Conservation (phyloP, 164 flowering plant genomes). For the Chimonanthus salicifolius region DNA sequence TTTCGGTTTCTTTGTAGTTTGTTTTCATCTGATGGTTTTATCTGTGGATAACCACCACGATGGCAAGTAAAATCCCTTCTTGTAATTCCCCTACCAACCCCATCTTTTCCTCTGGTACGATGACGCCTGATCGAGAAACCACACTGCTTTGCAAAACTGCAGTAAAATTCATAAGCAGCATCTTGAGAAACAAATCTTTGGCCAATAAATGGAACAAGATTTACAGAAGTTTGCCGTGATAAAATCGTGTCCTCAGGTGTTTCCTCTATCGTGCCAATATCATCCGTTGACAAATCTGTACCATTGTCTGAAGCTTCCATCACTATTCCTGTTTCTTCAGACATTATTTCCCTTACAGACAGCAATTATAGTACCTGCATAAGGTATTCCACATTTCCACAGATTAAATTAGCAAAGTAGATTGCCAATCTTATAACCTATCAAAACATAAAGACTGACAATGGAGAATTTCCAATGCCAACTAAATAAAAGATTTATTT, state of each 20-base stretch:
- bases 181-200: conserved; percentile 84
- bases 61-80: conserved; percentile 87
- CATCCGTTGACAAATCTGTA: conserved; percentile 59
- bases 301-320: conserved; percentile 61
- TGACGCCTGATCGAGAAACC: conserved; percentile 84
- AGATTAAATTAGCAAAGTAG: neutral
- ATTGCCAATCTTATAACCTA: neutral
- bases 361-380: conserved; percentile 25
- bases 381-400: neutral
- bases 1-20: conserved; percentile 74
- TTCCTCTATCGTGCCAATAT: conserved; percentile 54
- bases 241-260: conserved; percentile 64
- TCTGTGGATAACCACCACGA: conserved; percentile 74
- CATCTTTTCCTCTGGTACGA: conserved; percentile 83
- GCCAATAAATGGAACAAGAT: conserved; percentile 75
- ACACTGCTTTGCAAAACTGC: conserved; percentile 82
- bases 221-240: conserved; percentile 73
- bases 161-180: conserved; percentile 83
- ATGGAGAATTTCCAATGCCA: neutral
- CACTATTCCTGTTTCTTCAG: conserved; percentile 39
- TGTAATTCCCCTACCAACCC: conserved; percentile 74
- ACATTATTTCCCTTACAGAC: conserved; percentile 24
- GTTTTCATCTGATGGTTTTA: conserved; percentile 65
- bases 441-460: neutral
- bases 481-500: no score